These are phyloP conservation scores for Trichoderma arundinaceum DNA, from an alignment of 2,329 filamentous ascomycete species.

Conservation along the genomic window DNA sequence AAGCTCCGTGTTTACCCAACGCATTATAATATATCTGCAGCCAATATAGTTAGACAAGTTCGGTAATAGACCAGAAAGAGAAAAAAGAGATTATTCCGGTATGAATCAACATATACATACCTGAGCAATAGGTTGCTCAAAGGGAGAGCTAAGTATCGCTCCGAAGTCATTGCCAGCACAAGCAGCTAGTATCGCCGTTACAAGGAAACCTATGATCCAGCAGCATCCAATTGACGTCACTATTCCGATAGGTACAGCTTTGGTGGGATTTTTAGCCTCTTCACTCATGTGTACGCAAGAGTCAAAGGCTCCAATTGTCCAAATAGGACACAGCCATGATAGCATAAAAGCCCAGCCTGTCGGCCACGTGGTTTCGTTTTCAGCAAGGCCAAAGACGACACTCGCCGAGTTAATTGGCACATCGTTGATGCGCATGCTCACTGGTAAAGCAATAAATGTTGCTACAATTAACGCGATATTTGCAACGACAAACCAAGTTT, in stretches of 20 bases:
- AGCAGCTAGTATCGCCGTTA: neutral
- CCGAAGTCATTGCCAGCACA: neutral
- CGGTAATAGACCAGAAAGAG: too few species aligned
- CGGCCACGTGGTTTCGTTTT: slow-evolving; percentile 4
- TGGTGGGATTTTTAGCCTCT: slow-evolving; percentile 10
- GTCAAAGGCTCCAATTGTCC: slow-evolving; percentile 22
- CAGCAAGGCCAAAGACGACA: neutral
- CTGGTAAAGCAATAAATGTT: slow-evolving; percentile 4
- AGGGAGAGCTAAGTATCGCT: neutral
- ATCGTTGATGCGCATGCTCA: slow-evolving; percentile 4
- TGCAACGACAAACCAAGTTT: slow-evolving; percentile 15
- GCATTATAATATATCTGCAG: slow-evolving; percentile 20
- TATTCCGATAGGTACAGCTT: neutral
- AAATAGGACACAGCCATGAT: slow-evolving; percentile 16
- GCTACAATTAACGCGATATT: slow-evolving; percentile 9
- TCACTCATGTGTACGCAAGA: slow-evolving; percentile 22
- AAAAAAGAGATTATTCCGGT: too few species aligned
- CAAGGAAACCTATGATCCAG: slow-evolving; percentile 17
- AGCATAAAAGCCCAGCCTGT: slow-evolving; percentile 17
- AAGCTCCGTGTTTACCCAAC: slow-evolving; percentile 4
- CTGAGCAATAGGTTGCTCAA: slow-evolving; percentile 13
- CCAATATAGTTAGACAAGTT: neutral
- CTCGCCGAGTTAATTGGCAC: neutral
- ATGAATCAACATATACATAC: neutral
- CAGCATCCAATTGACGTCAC: slow-evolving; percentile 14